Base-by-base conservation (phyloP, 2,329 filamentous ascomycete genomes). In the Tricladium varicosporioides region DNA sequence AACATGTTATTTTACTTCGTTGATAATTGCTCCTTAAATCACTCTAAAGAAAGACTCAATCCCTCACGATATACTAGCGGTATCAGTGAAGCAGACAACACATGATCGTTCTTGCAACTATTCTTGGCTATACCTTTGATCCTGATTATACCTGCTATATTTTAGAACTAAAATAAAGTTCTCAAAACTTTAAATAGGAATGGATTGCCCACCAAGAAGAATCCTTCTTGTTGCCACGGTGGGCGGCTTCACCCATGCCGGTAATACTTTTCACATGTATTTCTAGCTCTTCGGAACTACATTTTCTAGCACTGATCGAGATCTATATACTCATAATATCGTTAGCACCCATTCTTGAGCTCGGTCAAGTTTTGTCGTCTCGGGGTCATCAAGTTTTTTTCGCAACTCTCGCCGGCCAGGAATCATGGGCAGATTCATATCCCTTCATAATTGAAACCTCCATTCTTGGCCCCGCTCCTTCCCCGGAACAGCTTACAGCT, bases 321-420 rank as follows among this genome's bases (percentile, higher is more conserved):
- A 27, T 7, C 7, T 27, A 11, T 16, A 8, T 5, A 40, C 11
- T 19, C 5, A 42, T 10, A n/a, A 51, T 51, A 16, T 13, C 36
- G 4, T 5, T 16, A 71, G 73, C 69, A 1, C 72, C 72, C 1
- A 63, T 75, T 5, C 66, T 75, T 14, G 72, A 75, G 53, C 65
- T 75, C 32, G 71, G 70, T 16, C 61, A 64, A 9, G 65, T 71
- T 0, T 68, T 75, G 11, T 64, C 71, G 18, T 56, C 66, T 7
- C 67, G 73, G 27, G 71, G 74, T 16, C 70, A 75, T 54, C 62
- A 55, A 7, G 63, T 77, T 51, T 69, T 72, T 15, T 76, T 76
- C 33, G 73, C 73, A 16, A 76, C 74, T 1, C 66, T 70, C 31
- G 56, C 68, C 7, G 71, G 71, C 10, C 74, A 75, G 57, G 72